phyloP scores from a whole-genome alignment of 805 yeast species.

The Candida sphagnicola region DNA sequence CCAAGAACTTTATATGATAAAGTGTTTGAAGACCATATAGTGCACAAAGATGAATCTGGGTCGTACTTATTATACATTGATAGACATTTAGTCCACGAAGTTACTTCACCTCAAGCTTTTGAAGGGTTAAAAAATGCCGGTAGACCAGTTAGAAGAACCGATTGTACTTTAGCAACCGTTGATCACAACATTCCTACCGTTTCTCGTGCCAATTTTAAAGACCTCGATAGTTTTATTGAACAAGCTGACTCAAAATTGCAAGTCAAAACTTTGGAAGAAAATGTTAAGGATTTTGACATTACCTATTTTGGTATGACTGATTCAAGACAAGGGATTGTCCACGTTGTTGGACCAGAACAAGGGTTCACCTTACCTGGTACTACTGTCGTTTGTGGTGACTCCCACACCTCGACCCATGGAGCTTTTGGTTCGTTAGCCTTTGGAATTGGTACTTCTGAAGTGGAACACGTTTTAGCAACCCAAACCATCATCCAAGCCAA shows the following conservation, averaged over 20 bases:
- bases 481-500: slow-evolving; percentile 93
- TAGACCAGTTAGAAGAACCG: slow-evolving; percentile 84
- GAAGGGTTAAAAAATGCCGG: slow-evolving; percentile 90
- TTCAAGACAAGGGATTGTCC: slow-evolving; percentile 95
- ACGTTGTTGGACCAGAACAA: slow-evolving; percentile 98
- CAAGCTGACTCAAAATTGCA: slow-evolving; percentile 92
- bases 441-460: slow-evolving; percentile 99
- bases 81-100: slow-evolving; percentile 97
- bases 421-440: slow-evolving; percentile 97
- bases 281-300: slow-evolving; percentile 84
- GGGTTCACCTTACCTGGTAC: slow-evolving; percentile 98
- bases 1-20: slow-evolving; percentile 90
- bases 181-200: slow-evolving; percentile 97
- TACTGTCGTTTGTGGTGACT: slow-evolving; percentile 98
- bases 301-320: slow-evolving; percentile 95
- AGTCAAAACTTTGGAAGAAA: slow-evolving; percentile 87
- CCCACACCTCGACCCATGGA: slow-evolving; percentile 98
- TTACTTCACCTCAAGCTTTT: slow-evolving; percentile 98
- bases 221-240: slow-evolving; percentile 74
- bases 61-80: slow-evolving; percentile 87
- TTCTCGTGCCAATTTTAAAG: slow-evolving; percentile 73
- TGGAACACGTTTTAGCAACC: slow-evolving; percentile 97
- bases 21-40: slow-evolving; percentile 92
- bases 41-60: slow-evolving; percentile 83
- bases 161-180: slow-evolving; percentile 91